phyloP scores from a whole-genome alignment of 2,329 filamentous ascomycete species.

The Lecanicillium sp. region DNA sequence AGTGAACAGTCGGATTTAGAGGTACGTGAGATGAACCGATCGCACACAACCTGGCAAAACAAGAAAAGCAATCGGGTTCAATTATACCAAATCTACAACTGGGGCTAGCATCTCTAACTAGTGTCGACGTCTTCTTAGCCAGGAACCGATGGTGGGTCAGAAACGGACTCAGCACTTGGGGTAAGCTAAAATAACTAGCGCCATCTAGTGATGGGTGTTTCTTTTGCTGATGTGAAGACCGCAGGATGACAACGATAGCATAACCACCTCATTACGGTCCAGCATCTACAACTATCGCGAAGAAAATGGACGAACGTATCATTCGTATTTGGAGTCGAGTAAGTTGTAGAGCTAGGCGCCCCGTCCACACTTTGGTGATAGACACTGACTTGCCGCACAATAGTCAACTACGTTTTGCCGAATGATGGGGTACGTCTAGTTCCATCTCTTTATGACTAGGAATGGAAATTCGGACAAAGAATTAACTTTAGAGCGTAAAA shows the following conservation, averaged over 20 bases:
- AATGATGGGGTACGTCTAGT: constrained; percentile 23
- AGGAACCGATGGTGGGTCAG: not conserved
- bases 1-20: too few species aligned
- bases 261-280: constrained; percentile 23
- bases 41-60: too few species aligned
- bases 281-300: constrained; percentile 27
- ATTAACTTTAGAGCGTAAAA: not conserved
- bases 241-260: constrained; percentile 18
- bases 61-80: too few species aligned
- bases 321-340: constrained; percentile 24
- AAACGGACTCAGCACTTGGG: not conserved
- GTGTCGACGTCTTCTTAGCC: not conserved
- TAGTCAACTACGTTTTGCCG: constrained; percentile 20
- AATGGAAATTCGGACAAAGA: not conserved
- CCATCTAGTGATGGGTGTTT: constrained; percentile 2
- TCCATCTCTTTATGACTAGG: too few species aligned
- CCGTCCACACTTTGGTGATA: too few species aligned
- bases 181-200: not conserved
- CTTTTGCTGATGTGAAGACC: constrained; percentile 12
- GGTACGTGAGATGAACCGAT: too few species aligned
- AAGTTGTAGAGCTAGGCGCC: constrained; percentile 1
- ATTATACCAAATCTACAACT: too few species aligned
- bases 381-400: not conserved
- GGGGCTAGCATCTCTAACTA: too few species aligned
- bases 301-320: constrained; percentile 31